phyloP scores from a whole-genome alignment of 345 rosid genomes.

The Salix dunnii region DNA sequence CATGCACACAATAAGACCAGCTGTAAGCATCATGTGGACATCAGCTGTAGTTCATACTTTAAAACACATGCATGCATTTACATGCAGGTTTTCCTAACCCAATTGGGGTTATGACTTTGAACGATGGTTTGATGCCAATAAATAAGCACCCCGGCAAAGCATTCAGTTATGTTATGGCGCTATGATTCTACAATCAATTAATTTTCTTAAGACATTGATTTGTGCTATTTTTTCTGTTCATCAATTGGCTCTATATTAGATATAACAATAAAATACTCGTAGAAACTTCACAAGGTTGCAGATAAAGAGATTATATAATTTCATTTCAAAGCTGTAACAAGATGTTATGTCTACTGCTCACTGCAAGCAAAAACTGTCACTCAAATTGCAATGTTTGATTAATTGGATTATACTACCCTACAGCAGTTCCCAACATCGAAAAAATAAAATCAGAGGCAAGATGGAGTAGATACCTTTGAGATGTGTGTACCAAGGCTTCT shows the following conservation, averaged over 20 bases:
- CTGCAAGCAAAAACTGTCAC: background rate
- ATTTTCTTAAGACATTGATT: background rate
- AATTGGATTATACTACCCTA: background rate
- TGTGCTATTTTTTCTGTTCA: background rate
- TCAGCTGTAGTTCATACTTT: background rate
- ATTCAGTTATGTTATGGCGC: background rate
- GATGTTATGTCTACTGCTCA: background rate
- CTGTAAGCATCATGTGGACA: background rate
- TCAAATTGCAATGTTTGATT: background rate
- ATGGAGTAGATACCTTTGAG: constrained; percentile 69
- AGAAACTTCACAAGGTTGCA: background rate
- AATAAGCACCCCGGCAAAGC: background rate
- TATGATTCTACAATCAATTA: background rate
- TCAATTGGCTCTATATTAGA: background rate
- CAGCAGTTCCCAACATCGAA: background rate
- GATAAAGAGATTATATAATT: background rate
- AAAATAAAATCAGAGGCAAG: constrained; percentile 7
- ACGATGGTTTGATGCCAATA: background rate
- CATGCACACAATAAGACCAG: background rate
- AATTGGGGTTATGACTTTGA: background rate
- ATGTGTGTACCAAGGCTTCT: constrained; percentile 94
- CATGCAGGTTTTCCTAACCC: background rate
- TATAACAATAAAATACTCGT: no score
- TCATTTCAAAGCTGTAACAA: background rate
- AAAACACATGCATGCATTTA: background rate